Base-by-base conservation (phyloP, 176 grass and related monocot species). In the Aegilops speltoides region DNA sequence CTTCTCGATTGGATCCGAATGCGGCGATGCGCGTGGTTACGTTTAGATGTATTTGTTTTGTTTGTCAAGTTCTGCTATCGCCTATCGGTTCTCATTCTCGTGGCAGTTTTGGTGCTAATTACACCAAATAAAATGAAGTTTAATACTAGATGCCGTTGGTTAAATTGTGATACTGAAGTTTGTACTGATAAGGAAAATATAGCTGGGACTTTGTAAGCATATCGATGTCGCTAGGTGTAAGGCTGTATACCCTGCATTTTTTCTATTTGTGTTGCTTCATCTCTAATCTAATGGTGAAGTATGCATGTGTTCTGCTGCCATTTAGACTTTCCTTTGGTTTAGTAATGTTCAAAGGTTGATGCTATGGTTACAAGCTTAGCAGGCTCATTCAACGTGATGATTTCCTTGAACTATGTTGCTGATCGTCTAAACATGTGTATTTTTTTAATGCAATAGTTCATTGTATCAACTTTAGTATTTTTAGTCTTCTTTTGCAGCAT, bases 11-110 rank as follows among this genome's bases (percentile, higher is more conserved):
- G n/a, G 32, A 83, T 89, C 41, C 17, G 17, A 83, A 54, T 50
- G 36, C 54, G 41, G 22, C 14, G 56, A 72, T 82, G 79, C 20
- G 11, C 17, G 31, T 41, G 41, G 7, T 46, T 54, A 10, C 22
- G 38, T 72, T 19, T 57, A 43, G 13, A 32, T 25, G 29, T 73
- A 16, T 75, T 69, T 24, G 59, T 75, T 71, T 71, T 40, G 12
- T 22, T 75, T 57, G 22, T 77, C 63, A 80, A 84, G 68, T 79
- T 80, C n/a, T 15, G 17, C 64, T 86, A 74, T 80, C n/a, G 22
- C 12, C 64, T 86, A 74, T 82, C 68, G 5, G 3, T 4, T 89
- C 25, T 33, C 19, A 41, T 59, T 75, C 11, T 57, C 11, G 17
- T 8, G 54, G 67, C 61, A 1, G 22, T 11, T 22, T 41, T 12